Base-by-base conservation (phyloP, 805 yeast species). In the Pichia nakasei region DNA sequence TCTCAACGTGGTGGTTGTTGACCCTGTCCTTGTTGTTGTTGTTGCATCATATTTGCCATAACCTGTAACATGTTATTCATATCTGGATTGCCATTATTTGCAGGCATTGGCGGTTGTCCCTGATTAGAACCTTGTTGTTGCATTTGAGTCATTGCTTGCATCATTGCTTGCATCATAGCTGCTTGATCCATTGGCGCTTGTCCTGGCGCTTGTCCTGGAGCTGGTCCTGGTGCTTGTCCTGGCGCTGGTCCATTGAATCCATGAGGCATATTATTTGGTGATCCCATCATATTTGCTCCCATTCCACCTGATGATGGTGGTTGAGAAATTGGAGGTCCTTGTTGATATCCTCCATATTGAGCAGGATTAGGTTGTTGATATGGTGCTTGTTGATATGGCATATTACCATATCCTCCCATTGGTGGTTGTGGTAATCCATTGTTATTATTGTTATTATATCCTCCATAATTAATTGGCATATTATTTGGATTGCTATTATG, bases 21-120 rank as follows among this genome's bases (percentile, higher is more conserved):
- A 38, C 52, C 37, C 13, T 35, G 19, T 20, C 37, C 37, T n/a
- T n/a, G n/a, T n/a, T n/a, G n/a, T 35, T 35, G 37, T 35, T 35
- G 37, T n/a, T 22, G n/a, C 64, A 62, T 60, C 67, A 64, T 60
- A 41, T 52, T 53, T 13, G 65, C 64, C 54, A 64, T 48, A 27
- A 59, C 61, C 49, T 62, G 66, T 42, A 64, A 54, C 66, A 64
- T 60, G 18, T 55, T 52, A 35, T 53, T 55, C 65, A 64, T 60
- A 46, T 64, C 66, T 38, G 51, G 59, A 33, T 43, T 51, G 5
- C 31, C 34, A 24, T 24, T 24, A 24, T 11, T 11, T 24, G 9
- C 27, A 24, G 7, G 7, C 11, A 11, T 24, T 24, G 27, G 27
- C 11, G 11, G 11, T 29, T 29, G 32, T 12, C 47, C 47, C n/a